These are phyloP conservation scores for Talaromyces piceae DNA, from an alignment of 2,329 filamentous ascomycete genomes.

Conservation along the genomic window DNA sequence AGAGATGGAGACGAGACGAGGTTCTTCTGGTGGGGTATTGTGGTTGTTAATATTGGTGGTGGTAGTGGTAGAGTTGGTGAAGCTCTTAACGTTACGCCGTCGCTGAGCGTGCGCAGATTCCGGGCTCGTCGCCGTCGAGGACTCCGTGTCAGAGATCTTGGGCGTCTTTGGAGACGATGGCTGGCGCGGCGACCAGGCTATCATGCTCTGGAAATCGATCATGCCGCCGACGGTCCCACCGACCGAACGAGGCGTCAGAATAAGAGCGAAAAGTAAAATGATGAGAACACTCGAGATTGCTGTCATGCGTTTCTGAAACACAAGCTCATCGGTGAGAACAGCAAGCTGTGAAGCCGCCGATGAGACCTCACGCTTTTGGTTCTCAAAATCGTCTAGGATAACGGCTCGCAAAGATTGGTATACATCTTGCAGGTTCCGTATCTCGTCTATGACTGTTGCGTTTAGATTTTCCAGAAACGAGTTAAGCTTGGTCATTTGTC, in stretches of 20 bases:
- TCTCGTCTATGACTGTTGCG: slow-evolving; percentile 71
- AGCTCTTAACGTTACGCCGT: neutral
- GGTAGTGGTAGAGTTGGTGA: neutral
- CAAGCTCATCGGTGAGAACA: slow-evolving; percentile 85
- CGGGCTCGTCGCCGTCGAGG: slow-evolving; percentile 6
- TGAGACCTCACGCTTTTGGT: slow-evolving; percentile 74
- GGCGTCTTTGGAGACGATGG: slow-evolving; percentile 25
- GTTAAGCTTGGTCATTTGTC: slow-evolving; percentile 75
- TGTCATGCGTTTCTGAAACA: slow-evolving; percentile 78
- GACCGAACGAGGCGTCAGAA: slow-evolving; percentile 61
- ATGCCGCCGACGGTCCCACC: slow-evolving; percentile 32
- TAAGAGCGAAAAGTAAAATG: slow-evolving; percentile 75
- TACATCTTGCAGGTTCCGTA: slow-evolving; percentile 69
- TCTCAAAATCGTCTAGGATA: slow-evolving; percentile 79
- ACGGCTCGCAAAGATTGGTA: slow-evolving; percentile 97
- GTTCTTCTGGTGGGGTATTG: no score
- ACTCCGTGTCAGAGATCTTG: neutral
- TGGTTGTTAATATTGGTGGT: neutral
- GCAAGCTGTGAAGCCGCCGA: slow-evolving; percentile 67
- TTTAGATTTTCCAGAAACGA: slow-evolving; percentile 81
- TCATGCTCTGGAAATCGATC: slow-evolving; percentile 38
- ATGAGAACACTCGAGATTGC: slow-evolving; percentile 85
- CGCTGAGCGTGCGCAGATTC: neutral
- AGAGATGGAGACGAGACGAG: no score
- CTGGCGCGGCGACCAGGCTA: slow-evolving; percentile 38